Conservation (phyloP, 768 basidiomycete species). For the Macrolepiota fuliginosa region DNA sequence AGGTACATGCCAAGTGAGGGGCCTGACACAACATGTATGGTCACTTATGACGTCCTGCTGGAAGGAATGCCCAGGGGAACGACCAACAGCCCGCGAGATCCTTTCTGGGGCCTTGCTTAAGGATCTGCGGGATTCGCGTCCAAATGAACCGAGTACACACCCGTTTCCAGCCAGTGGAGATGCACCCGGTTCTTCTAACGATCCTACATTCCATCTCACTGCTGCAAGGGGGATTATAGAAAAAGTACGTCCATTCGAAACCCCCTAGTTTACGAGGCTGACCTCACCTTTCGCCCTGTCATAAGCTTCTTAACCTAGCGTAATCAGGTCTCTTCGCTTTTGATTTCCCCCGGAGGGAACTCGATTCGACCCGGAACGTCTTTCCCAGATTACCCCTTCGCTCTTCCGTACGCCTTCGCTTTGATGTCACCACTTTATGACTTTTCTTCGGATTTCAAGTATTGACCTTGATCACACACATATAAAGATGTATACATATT, state of each 20-base stretch:
- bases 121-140: neutral
- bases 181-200: neutral
- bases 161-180: neutral
- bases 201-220: neutral
- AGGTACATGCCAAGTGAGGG: neutral
- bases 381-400: neutral
- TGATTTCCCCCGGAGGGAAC: too few relatives aligned
- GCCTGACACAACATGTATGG: neutral
- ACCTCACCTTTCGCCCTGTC: too few relatives aligned
- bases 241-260: neutral
- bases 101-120: neutral
- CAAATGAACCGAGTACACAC: neutral
- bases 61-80: neutral
- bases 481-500: neutral
- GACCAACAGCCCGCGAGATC: neutral
- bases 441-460: neutral
- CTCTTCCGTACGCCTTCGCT: too few relatives aligned
- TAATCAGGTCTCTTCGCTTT: too few relatives aligned
- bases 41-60: neutral
- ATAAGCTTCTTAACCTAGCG: too few relatives aligned
- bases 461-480: neutral
- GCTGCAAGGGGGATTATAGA: neutral
- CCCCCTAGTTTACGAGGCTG: neutral
- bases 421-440: too few relatives aligned
- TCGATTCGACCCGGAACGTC: too few relatives aligned